Evolutionary conservation across 2,329 filamentous ascomycete species (phyloP).

Genomic region (Aspergillus nomiae): DNA sequence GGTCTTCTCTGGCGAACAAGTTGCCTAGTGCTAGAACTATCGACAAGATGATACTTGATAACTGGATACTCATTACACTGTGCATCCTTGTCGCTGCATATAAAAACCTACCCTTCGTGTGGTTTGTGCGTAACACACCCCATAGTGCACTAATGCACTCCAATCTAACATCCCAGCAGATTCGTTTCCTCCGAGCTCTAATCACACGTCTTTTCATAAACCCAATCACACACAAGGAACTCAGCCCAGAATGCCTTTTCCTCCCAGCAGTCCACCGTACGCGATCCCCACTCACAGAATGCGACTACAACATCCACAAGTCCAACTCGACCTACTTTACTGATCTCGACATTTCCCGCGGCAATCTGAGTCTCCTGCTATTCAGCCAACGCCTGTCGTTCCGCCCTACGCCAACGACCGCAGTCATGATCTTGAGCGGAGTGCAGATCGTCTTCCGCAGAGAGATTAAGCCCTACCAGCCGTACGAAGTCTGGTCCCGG

Average conservation of each 20-base stretch:
- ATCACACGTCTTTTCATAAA: constrained; percentile 3
- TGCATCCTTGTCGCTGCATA: constrained; percentile 4
- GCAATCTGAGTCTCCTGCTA: constrained; percentile 11
- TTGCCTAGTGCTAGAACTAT: too few relatives aligned
- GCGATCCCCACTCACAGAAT: constrained; percentile 15
- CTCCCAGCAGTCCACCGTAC: constrained; percentile 7
- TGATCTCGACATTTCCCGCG: constrained; percentile 21
- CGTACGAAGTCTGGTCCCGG: constrained; percentile 70
- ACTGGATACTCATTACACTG: neutral
- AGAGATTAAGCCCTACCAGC: constrained; percentile 66
- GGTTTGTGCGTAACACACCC: constrained; percentile 8
- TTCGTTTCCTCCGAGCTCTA: constrained; percentile 7
- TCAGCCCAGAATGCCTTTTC: constrained; percentile 7
- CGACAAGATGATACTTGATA: neutral
- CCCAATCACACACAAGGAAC: neutral
- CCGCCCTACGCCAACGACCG: neutral
- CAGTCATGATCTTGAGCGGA: constrained; percentile 41
- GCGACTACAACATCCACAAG: constrained; percentile 24
- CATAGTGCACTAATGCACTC: neutral
- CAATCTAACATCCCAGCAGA: neutral
- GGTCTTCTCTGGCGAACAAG: neutral
- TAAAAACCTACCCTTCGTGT: constrained; percentile 13
- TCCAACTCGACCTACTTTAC: constrained; percentile 23
- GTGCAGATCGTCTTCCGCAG: constrained; percentile 68
- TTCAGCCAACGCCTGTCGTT: constrained; percentile 5